These are phyloP conservation scores for Pichia occidentalis DNA, from an alignment of 805 yeast species.

Conservation along the genomic window DNA sequence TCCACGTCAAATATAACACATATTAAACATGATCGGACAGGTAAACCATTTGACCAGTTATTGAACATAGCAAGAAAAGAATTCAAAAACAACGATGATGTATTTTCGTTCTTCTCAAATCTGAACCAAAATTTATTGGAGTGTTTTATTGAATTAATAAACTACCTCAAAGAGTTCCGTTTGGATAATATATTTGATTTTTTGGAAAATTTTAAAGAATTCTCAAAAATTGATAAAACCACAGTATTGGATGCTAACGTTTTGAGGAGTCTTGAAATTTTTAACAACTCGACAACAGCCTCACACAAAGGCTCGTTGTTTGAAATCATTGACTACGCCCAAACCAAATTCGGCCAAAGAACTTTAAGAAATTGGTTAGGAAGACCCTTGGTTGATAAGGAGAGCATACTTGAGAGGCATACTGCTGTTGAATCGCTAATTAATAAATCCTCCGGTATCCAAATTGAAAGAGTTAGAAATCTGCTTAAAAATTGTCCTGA, in stretches of 20 bases:
- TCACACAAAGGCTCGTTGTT: conserved; percentile 60
- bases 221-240: conserved; percentile 42
- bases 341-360: conserved; percentile 70
- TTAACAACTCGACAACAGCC: conserved; percentile 53
- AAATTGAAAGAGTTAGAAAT: conserved; percentile 26
- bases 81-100: conserved; percentile 7
- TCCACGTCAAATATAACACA: not conserved
- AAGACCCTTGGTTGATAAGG: conserved; percentile 55
- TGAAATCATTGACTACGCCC: conserved; percentile 77
- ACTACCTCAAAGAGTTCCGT: conserved; percentile 57
- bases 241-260: conserved; percentile 56
- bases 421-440: conserved; percentile 52
- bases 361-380: conserved; percentile 66
- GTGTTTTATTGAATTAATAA: conserved; percentile 39
- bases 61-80: conserved; percentile 4
- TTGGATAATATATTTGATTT: conserved; percentile 51
- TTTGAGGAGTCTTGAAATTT: conserved; percentile 66
- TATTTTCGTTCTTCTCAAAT: conserved; percentile 16
- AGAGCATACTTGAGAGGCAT: conserved; percentile 51
- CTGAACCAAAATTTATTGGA: conserved; percentile 14
- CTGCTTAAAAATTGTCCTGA: conserved; percentile 39
- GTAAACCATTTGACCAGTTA: conserved; percentile 11
- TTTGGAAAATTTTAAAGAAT: conserved; percentile 44
- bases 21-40: not conserved
- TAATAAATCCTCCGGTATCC: conserved; percentile 32